Evolutionary conservation across 2,329 filamentous ascomycete species (phyloP), one percentile per base, ranked within the genome.

Genomic region (Chaetomiaceae sp.): DNA sequence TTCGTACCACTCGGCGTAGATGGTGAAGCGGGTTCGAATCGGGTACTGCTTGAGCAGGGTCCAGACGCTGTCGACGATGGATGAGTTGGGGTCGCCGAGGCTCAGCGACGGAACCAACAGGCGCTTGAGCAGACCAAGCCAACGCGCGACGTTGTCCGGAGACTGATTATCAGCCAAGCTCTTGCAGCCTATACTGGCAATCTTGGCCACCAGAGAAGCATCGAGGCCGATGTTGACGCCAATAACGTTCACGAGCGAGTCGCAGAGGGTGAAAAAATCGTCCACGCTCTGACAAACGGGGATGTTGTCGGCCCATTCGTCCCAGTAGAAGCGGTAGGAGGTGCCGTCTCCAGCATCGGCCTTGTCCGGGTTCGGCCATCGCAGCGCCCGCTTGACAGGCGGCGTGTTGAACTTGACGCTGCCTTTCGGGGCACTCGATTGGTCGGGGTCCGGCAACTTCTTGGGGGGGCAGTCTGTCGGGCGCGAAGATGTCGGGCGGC

Each of bases 321-420:
- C 90, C 84, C 93, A 96, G 68, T 99, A 99, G 65, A 95, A 97
- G 30, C 87, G 82, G 66, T 96, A 97, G 46, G 87, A 81, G n/a
- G 79, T 77, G 17, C 85, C 84, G 59, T 90, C 88, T 48, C 83
- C 84, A 21, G 82, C 82, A 62, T 93, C 88, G 56, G 78, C 78
- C 58, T 82, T 84, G 60, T 96, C 91, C 5, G 89, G 82, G 60
- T 86, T 85, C 4, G 90, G 87, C 92, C 92, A 96, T 55, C 87
- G 81, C 57, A 93, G 74, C 14, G 81, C 76, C 62, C 86, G 86
- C 59, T 81, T 82, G n/a, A 79, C 71, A 3, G 77, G 70, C 21
- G 82, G 75, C 45, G 82, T 75, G 31, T 66, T 72, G 33, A 86
- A 72, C 57, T 78, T 83, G 53, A 90, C 76, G 40, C 75, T 78